Conservation (phyloP, 2,329 filamentous ascomycete species). For the Verticillium zaregamsianum region DNA sequence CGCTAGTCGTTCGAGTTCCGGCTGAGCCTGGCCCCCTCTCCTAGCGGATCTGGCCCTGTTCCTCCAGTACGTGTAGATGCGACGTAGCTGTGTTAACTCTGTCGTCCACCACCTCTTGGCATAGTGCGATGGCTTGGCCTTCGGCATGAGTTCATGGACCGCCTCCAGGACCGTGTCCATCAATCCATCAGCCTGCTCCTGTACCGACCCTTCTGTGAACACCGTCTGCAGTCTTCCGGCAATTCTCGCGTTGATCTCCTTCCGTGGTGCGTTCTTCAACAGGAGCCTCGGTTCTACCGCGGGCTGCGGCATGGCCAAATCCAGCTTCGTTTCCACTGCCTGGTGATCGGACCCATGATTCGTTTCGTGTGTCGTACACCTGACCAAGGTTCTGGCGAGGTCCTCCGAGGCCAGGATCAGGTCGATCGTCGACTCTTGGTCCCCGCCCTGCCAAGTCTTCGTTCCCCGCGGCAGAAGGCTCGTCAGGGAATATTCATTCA, state of each 20-base stretch:
- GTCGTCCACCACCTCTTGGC: conserved; percentile 24
- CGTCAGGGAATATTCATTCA: conserved; percentile 23
- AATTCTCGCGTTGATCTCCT: conserved; percentile 13
- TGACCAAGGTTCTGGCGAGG: conserved; percentile 11
- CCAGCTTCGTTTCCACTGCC: conserved; percentile 23
- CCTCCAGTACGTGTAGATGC: conserved; percentile 21
- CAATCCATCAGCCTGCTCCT: conserved; percentile 2
- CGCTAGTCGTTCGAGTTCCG: conserved; percentile 12
- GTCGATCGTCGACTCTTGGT: no score
- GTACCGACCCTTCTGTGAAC: conserved; percentile 14
- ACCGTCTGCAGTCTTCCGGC: conserved; percentile 6
- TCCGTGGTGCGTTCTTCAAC: conserved; percentile 22
- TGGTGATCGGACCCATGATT: conserved; percentile 24
- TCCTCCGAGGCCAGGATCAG: conserved; percentile 13
- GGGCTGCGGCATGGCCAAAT: conserved; percentile 10
- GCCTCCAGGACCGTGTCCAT: not conserved
- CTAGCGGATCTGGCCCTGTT: conserved; percentile 18
- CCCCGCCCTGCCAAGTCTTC: no score
- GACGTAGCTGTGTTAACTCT: conserved; percentile 22
- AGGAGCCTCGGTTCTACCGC: conserved; percentile 11
- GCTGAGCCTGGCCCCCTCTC: not conserved
- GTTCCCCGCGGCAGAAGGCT: conserved; percentile 4
- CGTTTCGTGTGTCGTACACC: conserved; percentile 11
- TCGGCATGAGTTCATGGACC: conserved; percentile 10
- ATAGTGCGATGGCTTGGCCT: conserved; percentile 19